These are phyloP conservation scores for Cladorrhinum samala DNA, from an alignment of 495 filamentous ascomycete genomes.

Conservation along the genomic window DNA sequence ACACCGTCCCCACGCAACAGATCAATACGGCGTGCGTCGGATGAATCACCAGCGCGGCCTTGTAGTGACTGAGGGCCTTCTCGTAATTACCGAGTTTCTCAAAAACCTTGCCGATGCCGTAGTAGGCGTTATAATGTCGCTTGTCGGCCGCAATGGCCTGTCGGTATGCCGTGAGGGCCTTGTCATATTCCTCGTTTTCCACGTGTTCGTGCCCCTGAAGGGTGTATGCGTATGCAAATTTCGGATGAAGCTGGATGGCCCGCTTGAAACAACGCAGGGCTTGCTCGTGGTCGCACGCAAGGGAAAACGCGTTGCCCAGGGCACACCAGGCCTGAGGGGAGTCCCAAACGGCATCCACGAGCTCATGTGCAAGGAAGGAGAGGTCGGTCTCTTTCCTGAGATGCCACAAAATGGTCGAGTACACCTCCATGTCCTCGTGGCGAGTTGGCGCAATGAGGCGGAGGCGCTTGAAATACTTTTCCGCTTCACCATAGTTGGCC, in stretches of 20 bases:
- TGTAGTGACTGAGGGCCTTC: slow-evolving; percentile 84
- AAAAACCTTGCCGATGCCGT: slow-evolving; percentile 86
- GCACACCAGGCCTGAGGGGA: slow-evolving; percentile 96
- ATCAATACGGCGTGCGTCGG: slow-evolving; percentile 85
- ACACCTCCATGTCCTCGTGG: slow-evolving; percentile 92
- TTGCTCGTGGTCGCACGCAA: slow-evolving; percentile 92
- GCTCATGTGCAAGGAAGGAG: slow-evolving; percentile 83
- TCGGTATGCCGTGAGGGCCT: slow-evolving; percentile 79
- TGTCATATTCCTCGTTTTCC: slow-evolving; percentile 95
- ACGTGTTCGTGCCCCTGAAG: slow-evolving; percentile 95
- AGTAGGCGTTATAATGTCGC: slow-evolving; percentile 95
- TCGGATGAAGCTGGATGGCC: slow-evolving; percentile 81
- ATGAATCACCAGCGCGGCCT: slow-evolving; percentile 77
- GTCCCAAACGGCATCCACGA: slow-evolving; percentile 76
- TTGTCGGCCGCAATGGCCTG: slow-evolving; percentile 74
- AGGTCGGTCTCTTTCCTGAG: slow-evolving; percentile 86
- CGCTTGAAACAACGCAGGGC: slow-evolving; percentile 92
- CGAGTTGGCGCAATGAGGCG: slow-evolving; percentile 69
- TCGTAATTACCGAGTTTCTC: slow-evolving; percentile 93
- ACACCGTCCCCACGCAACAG: slow-evolving; percentile 81
- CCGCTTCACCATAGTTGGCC: slow-evolving; percentile 74
- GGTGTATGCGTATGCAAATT: slow-evolving; percentile 92
- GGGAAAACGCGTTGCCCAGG: slow-evolving; percentile 88
- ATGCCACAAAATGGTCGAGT: slow-evolving; percentile 96
- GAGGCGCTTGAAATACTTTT: slow-evolving; percentile 73